Conservation (phyloP, 805 yeast genomes). For the Metschnikowia lachancei region DNA sequence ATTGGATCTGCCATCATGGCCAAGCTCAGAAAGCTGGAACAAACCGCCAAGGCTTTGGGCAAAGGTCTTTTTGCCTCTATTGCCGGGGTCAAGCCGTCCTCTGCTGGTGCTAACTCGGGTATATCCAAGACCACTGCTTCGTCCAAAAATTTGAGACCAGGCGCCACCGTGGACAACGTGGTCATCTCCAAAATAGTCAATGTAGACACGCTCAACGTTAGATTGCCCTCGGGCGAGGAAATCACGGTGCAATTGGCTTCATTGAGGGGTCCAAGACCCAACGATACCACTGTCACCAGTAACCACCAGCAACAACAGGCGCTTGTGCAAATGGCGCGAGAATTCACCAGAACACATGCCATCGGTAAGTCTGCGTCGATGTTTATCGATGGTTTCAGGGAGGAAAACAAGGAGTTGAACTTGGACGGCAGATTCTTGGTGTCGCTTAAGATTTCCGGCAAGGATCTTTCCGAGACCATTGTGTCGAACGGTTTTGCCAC, state of each 20-base stretch:
- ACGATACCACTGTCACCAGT: constrained; percentile 49
- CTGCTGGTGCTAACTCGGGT: neutral
- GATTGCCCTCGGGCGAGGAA: constrained; percentile 50
- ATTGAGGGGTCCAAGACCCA: constrained; percentile 67
- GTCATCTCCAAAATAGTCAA: constrained; percentile 59
- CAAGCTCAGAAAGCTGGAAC: constrained; percentile 61
- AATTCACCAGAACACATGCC: constrained; percentile 62
- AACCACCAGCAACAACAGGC: constrained; percentile 42
- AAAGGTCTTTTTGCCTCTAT: constrained; percentile 55
- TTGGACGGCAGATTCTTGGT: constrained; percentile 68
- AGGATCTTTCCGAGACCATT: constrained; percentile 58
- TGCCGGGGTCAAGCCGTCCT: constrained; percentile 23
- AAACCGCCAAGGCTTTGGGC: constrained; percentile 55
- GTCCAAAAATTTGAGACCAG: constrained; percentile 35
- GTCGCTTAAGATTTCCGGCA: constrained; percentile 44
- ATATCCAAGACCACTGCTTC: constrained; percentile 8
- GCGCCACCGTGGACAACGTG: constrained; percentile 50
- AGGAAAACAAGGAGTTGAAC: constrained; percentile 50
- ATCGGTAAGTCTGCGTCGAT: constrained; percentile 71
- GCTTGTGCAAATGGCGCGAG: constrained; percentile 65
- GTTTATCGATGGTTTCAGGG: constrained; percentile 61
- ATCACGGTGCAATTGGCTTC: constrained; percentile 73
- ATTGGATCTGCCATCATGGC: constrained; percentile 67
- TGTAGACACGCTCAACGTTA: constrained; percentile 63
- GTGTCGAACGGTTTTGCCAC: constrained; percentile 69